Evolutionary conservation across 2,329 filamentous ascomycete species (phyloP).

Genomic region (Cryphonectria japonica): DNA sequence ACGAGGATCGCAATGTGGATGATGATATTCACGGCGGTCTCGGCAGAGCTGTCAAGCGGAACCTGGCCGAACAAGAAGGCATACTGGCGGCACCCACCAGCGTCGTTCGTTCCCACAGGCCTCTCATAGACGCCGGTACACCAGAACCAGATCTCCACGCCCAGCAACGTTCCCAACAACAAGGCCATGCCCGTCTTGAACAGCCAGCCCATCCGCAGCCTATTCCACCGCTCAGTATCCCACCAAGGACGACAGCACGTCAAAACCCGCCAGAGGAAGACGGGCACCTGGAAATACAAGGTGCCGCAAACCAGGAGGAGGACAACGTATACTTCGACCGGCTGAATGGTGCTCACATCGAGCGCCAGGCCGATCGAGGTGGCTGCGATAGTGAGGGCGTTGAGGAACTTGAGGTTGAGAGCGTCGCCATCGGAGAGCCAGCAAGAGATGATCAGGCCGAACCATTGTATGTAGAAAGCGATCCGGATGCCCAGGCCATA

Average conservation of each 20-base stretch:
- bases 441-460: constrained; percentile 25
- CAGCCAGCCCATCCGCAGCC: constrained; percentile 17
- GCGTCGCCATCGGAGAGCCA: constrained; percentile 27
- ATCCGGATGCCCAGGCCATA: constrained; percentile 29
- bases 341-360: constrained; percentile 17
- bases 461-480: constrained; percentile 30
- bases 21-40: constrained; percentile 31
- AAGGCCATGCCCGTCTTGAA: constrained; percentile 22
- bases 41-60: constrained; percentile 22
- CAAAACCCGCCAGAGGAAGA: constrained; percentile 31
- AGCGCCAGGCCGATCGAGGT: constrained; percentile 22
- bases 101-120: background rate
- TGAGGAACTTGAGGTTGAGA: constrained; percentile 24
- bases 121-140: constrained; percentile 29
- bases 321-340: constrained; percentile 31
- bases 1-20: constrained; percentile 29
- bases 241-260: constrained; percentile 33
- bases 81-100: constrained; percentile 23
- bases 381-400: constrained; percentile 25
- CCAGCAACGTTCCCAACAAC: constrained; percentile 24
- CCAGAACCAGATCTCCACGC: constrained; percentile 35
- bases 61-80: constrained; percentile 32
- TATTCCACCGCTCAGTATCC: constrained; percentile 31
- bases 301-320: constrained; percentile 31
- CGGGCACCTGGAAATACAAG: constrained; percentile 29